Percentiles rank a stretch among this genome's conserved stretches.
Evolutionary conservation across 2,329 filamentous ascomycete genomes (phyloP).

Genomic region (Diaporthe vexans): DNA sequence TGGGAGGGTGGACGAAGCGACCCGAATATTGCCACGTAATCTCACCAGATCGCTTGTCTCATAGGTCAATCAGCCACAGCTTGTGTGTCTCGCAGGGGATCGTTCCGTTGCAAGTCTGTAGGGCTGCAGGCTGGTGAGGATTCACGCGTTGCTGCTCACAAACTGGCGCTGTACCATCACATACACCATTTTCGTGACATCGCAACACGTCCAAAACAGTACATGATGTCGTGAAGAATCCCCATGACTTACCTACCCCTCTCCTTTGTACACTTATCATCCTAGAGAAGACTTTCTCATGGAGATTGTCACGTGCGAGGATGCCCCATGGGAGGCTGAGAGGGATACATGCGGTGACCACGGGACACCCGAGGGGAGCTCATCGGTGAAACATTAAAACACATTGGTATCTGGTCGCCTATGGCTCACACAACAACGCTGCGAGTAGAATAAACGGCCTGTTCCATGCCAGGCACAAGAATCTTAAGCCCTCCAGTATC

Average conservation of each 20-base stretch:
- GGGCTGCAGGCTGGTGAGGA: not conserved
- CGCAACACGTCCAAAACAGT: no score
- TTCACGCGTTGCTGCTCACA: not conserved
- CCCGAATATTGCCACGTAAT: slow-evolving; percentile 8
- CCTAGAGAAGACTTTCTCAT: no score
- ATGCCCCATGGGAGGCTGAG: no score
- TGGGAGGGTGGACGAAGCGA: not conserved
- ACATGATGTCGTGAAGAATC: no score
- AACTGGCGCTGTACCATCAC: not conserved
- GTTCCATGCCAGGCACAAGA: not conserved
- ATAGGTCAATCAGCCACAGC: not conserved
- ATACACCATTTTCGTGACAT: no score
- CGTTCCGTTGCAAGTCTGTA: not conserved
- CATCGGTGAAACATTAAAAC: not conserved
- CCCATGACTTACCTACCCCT: no score
- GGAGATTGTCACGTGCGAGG: no score
- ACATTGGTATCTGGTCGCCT: slow-evolving; percentile 25
- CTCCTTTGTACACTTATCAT: no score
- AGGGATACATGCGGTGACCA: no score
- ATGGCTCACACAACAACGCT: not conserved
- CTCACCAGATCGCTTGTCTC: not conserved
- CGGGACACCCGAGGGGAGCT: no score
- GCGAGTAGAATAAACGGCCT: not conserved
- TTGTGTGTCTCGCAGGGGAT: not conserved
- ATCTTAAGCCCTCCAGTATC: slow-evolving; percentile 16